Evolutionary conservation across 2,329 filamentous ascomycete species (phyloP), one percentile per base, ranked within the genome.

Genomic region (Aspergillus tanneri): DNA sequence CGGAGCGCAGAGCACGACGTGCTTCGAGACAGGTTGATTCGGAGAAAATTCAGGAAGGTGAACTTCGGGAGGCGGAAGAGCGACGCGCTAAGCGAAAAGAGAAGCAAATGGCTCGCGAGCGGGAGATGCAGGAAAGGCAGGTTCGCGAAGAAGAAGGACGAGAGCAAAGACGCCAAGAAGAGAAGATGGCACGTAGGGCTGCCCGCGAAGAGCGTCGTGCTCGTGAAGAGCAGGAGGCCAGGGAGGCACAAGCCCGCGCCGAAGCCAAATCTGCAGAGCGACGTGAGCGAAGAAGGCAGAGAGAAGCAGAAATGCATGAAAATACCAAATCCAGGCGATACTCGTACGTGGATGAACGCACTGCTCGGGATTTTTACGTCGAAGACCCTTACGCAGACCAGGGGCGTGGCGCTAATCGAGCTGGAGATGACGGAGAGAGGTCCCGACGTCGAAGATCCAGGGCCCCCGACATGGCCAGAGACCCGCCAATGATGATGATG

Each of bases 1-100:
- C 81, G 23, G 82, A 83, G 47, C 81, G 85, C n/a, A 79, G 78
- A 47, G 77, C 81, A 1, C 78, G 75, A 43, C 78, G 77, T 43
- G 56, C 64, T 12, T 64, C 67, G 22, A 66, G 65, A 38, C 64
- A 69, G 23, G 69, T 59, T 9, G 60, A 66, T 2, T 63, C 67
- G 12, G 69, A 71, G 27, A 59, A 59, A 40, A 50, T 59, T 6
- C 65, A 64, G 5, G 67, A 68, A 19, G 53, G 47, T 12, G 69
- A 69, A 41, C 43, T 59, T 16, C 60, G 62, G 37, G 67, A 70
- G 46, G 61, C 59, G 1, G 67, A 72, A 48, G 69, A 72, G 47
- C 54, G 67, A 39, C 64, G 65, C 12, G 76, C 78, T 2, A 80
- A 83, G 47, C 72, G 68, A 21, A 72, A 72, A 45, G 77, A 76